Conservation (phyloP, 805 yeast species). For the Cyberlindnera lachancei region DNA sequence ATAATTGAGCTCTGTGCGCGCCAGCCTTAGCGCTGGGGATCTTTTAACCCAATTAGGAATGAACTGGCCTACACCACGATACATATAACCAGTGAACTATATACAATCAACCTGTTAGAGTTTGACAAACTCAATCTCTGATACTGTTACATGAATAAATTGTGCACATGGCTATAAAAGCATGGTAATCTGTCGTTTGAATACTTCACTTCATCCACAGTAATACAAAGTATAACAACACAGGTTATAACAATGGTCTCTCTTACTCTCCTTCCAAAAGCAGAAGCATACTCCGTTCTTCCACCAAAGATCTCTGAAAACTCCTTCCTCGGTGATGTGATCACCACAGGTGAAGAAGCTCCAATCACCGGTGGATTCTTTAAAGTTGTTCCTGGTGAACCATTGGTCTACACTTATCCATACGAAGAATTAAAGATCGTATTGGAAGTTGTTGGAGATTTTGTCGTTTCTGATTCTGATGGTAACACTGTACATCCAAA, state of each 20-base stretch:
- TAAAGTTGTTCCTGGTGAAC: conserved; percentile 62
- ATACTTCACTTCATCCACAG: no score
- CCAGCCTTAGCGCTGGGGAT: no score
- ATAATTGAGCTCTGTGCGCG: no score
- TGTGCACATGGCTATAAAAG: no score
- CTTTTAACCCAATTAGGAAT: no score
- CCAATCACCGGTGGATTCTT: conserved; percentile 62
- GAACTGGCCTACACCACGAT: no score
- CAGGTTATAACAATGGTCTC: conserved; percentile 42
- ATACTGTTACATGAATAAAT: no score
- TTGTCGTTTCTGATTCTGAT: conserved; percentile 53
- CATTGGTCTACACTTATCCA: conserved; percentile 53
- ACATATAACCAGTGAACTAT: no score
- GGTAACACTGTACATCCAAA: conserved; percentile 49
- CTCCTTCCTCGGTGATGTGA: conserved; percentile 59
- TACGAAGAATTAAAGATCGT: conserved; percentile 65
- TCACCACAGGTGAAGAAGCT: conserved; percentile 51
- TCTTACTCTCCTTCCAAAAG: conserved; percentile 43
- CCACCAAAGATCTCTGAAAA: conserved; percentile 61
- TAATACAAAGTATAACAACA: no score
- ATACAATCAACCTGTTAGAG: no score
- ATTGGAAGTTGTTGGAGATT: conserved; percentile 56
- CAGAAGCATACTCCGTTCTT: conserved; percentile 45
- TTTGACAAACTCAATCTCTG: no score
- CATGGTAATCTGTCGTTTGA: no score